These are phyloP conservation scores for Phyllosticta citrichinensis DNA, from an alignment of 2,329 filamentous ascomycete species.

Conservation along the genomic window DNA sequence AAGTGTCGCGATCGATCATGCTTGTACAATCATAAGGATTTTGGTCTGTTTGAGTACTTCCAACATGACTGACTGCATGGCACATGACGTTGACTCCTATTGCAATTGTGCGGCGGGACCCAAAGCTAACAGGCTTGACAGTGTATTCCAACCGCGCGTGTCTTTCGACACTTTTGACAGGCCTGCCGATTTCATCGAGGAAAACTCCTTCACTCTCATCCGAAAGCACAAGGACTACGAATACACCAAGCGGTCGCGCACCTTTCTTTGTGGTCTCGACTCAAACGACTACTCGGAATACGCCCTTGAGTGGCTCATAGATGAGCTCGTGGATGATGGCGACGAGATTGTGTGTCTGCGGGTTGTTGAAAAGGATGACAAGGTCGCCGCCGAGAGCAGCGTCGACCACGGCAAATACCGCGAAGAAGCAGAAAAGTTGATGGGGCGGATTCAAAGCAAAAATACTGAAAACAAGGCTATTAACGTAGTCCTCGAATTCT, in stretches of 20 bases:
- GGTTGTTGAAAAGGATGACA: conserved; percentile 75
- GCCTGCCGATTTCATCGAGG: conserved; percentile 49
- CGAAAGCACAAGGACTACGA: conserved; percentile 81
- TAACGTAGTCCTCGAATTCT: conserved; percentile 75
- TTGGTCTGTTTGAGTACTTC: background rate
- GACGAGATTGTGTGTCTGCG: conserved; percentile 87
- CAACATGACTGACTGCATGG: background rate
- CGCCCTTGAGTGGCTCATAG: conserved; percentile 83
- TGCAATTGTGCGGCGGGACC: background rate
- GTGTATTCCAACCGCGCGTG: conserved; percentile 56
- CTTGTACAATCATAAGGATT: background rate
- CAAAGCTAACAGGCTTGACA: conserved; percentile 18
- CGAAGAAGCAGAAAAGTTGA: conserved; percentile 62
- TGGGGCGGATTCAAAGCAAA: conserved; percentile 67
- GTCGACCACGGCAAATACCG: conserved; percentile 62
- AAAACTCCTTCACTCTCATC: conserved; percentile 65
- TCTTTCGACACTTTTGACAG: conserved; percentile 68
- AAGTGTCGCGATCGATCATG: conserved; percentile 16
- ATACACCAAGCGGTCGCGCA: conserved; percentile 68
- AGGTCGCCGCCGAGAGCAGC: conserved; percentile 50
- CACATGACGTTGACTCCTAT: background rate
- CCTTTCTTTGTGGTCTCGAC: conserved; percentile 84
- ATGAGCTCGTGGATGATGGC: conserved; percentile 85
- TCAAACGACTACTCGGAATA: conserved; percentile 88
- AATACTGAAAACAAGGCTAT: conserved; percentile 77